Evolutionary conservation across 1,284 basidiomycete genomes (phyloP).

Genomic region (Paramarasmius palmivorus): DNA sequence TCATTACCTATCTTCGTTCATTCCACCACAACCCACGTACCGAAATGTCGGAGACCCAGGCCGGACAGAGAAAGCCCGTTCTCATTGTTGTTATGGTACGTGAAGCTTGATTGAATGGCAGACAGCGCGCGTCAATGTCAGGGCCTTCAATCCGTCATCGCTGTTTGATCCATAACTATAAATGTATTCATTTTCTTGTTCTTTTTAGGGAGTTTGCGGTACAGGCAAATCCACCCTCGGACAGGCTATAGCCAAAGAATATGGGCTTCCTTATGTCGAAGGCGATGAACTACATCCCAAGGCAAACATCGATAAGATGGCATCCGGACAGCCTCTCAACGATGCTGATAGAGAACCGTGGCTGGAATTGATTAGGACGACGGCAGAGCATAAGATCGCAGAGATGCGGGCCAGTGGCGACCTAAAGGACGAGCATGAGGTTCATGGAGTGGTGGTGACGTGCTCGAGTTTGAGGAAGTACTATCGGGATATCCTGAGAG

Average conservation of each 20-base stretch:
- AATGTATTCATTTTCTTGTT: neutral
- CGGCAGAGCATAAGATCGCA: conserved; percentile 53
- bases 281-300: conserved; percentile 88
- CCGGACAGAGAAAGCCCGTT: conserved; percentile 20
- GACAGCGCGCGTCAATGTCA: neutral
- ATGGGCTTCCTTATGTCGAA: conserved; percentile 80
- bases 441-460: conserved; percentile 70
- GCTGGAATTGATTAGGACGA: conserved; percentile 73
- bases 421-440: conserved; percentile 12
- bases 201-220: conserved; percentile 68
- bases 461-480: conserved; percentile 84
- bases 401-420: conserved; percentile 35
- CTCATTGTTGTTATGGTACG: conserved; percentile 51
- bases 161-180: neutral
- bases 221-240: conserved; percentile 92
- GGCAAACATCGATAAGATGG: conserved; percentile 89
- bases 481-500: conserved; percentile 85
- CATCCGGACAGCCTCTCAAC: conserved; percentile 71
- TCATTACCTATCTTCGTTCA: neutral
- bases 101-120: conserved; percentile 15
- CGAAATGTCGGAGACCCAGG: neutral
- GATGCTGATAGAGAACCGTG: conserved; percentile 88
- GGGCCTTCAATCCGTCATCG: neutral
- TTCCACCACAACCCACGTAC: neutral
- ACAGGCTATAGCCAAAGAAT: conserved; percentile 55